Evolutionary conservation across 225 moss, liverwort and hornwort species (phyloP), one percentile per base, ranked within the genome.

Genomic region (Physcomitrium patens): DNA sequence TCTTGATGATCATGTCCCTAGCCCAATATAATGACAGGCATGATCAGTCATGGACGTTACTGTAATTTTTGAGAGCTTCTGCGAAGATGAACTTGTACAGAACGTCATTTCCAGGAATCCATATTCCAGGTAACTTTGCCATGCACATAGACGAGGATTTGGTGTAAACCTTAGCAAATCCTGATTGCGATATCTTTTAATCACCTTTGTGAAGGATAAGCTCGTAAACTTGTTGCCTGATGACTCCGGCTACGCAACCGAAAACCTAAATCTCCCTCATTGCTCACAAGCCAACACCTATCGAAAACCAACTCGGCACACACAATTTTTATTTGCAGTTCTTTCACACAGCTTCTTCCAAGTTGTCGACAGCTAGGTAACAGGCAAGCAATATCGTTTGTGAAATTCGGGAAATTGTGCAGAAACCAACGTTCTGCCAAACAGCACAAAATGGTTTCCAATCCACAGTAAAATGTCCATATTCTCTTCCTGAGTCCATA

Each of bases 161-260:
- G 31, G 31, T 37, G 31, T 37, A 4, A 37, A 37, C 31, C 31
- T 37, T 37, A 37, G 4, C 31, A 37, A 24, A 37, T 37, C 31
- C 31, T 59, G 50, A 1, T 60, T 58, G 22, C 37, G 20, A 27
- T 56, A 65, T 37, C 59, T 59, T 23, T 24, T 48, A 60, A 31
- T 60, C 50, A 23, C 70, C 23, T 45, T 58, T 70, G 23, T 70
- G 57, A 24, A 58, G 45, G 57, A 70, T 70, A 43, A 70, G 57
- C 45, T 70, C 23, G 44, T 70, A 49, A 60, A 60, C 62, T 57
- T 72, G 72, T 50, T 72, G 72, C 72, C 61, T 62, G 49, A 72
- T 55, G 61, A 60, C 56, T 31, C 72, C 50, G 49, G 31, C 5
- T 37, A 5, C 31, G 31, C 3, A 31, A 31, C 31, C 31, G 31